Base-by-base conservation (phyloP, 163 green algal species). In the Scenedesmus sp. region DNA sequence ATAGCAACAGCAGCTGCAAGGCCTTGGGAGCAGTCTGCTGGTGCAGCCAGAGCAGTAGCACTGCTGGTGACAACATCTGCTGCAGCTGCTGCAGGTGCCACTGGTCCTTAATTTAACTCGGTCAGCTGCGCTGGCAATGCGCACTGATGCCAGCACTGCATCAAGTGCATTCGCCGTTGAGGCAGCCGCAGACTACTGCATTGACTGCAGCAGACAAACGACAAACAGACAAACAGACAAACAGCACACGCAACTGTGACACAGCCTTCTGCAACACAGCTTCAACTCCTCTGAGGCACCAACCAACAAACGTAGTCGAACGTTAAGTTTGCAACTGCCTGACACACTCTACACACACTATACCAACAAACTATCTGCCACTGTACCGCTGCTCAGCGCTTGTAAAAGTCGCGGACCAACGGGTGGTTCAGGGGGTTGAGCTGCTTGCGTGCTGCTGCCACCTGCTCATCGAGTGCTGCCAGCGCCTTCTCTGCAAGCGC, bases 381-480 rank as follows among this genome's bases (percentile, higher is more conserved):
- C 76, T 26, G 23, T 6, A 5, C 34, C 34, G 76, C 6, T 20
- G 6, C 76, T 59, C 81, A 59, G 55, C 81, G 81, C 52, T 60
- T 34, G 34, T 34, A 82, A 2, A 89, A 34, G 12, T 82, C 60
- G 0, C 89, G 89, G 12, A 92, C 56, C 9, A 77, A 8, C 8
- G 94, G 94, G 88, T 96, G 94, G 86, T 96, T 94, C 9, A 96
- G 92, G 23, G 94, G 94, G 90, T 96, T 96, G 7, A 94, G 88
- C 55, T 95, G 90, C 85, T 91, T 85, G 60, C 92, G 88, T 34
- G 94, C 93, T n/a, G 94, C 90, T 34, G 55, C 88, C 54, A 93
- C 88, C 81, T 95, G 93, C 87, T 91, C 64, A 13, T 83, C 26
- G 0, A 89, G 62, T 46, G 89, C 82, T 67, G 52, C 12, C 62